A percentile compares a stretch with the other conserved stretches of the same genome.
Evolutionary conservation across 768 basidiomycete species (phyloP).

Genomic region (Hydnomerulius pinastri): DNA sequence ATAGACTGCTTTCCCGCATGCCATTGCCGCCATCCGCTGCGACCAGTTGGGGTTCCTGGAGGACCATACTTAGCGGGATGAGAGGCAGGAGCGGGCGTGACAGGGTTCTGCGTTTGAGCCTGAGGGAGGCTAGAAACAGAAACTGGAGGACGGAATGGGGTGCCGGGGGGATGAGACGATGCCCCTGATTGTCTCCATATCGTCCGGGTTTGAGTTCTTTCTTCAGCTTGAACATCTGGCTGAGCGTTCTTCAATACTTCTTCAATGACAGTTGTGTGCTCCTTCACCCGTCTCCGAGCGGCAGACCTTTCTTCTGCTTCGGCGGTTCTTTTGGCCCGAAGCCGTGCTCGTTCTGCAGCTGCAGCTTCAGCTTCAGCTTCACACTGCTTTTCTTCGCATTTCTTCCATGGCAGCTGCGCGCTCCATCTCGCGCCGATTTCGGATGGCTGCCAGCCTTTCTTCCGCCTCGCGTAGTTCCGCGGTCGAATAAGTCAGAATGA

Average conservation of each 20-base stretch:
- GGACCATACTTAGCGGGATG: background rate
- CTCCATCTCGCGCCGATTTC: constrained; percentile 51
- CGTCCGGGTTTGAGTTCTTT: constrained; percentile 10
- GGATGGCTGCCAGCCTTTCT: constrained; percentile 49
- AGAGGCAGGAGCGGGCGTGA: background rate
- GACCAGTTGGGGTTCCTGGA: background rate
- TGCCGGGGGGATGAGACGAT: constrained; percentile 22
- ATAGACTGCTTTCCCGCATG: background rate
- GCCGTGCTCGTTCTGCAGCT: constrained; percentile 43
- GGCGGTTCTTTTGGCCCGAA: constrained; percentile 34
- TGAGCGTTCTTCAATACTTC: too few species aligned
- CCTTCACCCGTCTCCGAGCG: constrained; percentile 1
- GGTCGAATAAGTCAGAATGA: constrained; percentile 19
- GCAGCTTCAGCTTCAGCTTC: constrained; percentile 73
- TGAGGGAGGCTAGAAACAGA: too few species aligned
- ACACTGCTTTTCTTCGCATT: constrained; percentile 53
- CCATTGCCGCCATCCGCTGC: background rate
- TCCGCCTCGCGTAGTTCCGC: constrained; percentile 59
- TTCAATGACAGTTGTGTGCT: background rate
- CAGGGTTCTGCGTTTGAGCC: background rate
- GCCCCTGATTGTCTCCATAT: constrained; percentile 24
- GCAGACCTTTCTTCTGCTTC: background rate
- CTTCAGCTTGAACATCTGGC: constrained; percentile 32
- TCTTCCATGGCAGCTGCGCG: constrained; percentile 51
- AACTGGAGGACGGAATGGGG: constrained; percentile 6